Evolutionary conservation across 176 grass and related monocot species (phyloP), one percentile per base, ranked within the genome.

Genomic region (Triticum urartu): DNA sequence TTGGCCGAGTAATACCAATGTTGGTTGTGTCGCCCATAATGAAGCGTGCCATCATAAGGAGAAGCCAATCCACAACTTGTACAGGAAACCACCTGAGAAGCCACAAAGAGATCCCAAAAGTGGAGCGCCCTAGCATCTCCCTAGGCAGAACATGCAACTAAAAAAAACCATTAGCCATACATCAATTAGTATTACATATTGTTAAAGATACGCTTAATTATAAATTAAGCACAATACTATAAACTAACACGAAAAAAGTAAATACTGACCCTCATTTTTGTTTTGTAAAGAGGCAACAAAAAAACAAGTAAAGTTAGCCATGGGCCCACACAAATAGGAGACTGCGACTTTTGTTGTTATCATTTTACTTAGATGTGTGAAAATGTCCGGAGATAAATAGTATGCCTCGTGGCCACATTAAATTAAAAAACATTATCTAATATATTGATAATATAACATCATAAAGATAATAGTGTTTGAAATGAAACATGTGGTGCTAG

Each of bases 111-210:
- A 98, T 5, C 6, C 88, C 88, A 80, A 95, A 98, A 42, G 96
- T 98, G 18, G 96, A 98, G 50, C 72, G 4, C 2, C 96, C 90
- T 64, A 98, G 62, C 36, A 98, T 89, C 50, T 98, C 92, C 30
- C 90, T 92, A 9, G 96, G 96, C 5, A 98, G 82, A 22, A 98
- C 87, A 79, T 98, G 96, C 61, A 95, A 85, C 96, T 98, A 68
- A 86, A 88, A 85, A 25, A 87, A 13, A 64, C 21, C 7, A 60
- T 74, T 3, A 1, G 4, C 11, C 38, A 26, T 64, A 78, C 21
- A 75, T 56, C 25, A 79, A 21, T 80, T 59, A 67, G 35, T 80
- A 52, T 87, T 81, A 62, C n/a, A 85, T 7, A 62, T 39, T 63
- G 75, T 68, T 73, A 45, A 22, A 67, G 0, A 75, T 62, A 39